These are phyloP conservation scores for Penicillium canescens DNA, from an alignment of 495 filamentous ascomycete genomes.

Conservation along the genomic window DNA sequence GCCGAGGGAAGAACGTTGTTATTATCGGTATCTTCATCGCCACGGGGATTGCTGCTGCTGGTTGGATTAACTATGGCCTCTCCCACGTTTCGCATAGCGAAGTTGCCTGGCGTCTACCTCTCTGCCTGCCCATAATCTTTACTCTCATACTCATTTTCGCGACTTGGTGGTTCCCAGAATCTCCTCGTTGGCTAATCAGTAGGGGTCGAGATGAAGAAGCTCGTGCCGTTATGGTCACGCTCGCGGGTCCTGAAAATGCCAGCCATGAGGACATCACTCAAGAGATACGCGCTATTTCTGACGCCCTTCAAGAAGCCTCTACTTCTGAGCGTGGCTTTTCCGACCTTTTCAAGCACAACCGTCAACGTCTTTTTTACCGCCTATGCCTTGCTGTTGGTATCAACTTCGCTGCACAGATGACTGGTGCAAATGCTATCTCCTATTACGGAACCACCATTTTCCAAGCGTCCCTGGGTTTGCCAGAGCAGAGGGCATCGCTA, in stretches of 20 bases:
- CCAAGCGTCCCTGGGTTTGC: conserved; percentile 14
- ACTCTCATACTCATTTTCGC: background rate
- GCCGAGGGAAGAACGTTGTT: background rate
- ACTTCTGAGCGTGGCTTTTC: too few species aligned
- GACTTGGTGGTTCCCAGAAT: background rate
- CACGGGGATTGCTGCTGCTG: background rate
- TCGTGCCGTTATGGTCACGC: too few species aligned
- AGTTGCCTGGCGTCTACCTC: conserved; percentile 47
- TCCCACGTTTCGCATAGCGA: conserved; percentile 31
- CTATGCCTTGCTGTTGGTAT: conserved; percentile 25
- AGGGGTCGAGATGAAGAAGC: background rate
- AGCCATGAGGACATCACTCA: conserved; percentile 31
- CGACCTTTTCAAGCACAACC: conserved; percentile 10
- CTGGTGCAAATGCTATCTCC: conserved; percentile 22
- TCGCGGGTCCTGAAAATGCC: conserved; percentile 10
- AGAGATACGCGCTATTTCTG: conserved; percentile 17
- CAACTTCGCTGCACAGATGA: conserved; percentile 35
- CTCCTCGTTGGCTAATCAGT: background rate
- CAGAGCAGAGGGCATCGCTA: conserved; percentile 9
- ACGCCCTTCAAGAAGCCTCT: conserved; percentile 1
- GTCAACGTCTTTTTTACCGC: conserved; percentile 15
- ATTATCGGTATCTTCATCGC: background rate
- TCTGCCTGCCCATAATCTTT: conserved; percentile 18
- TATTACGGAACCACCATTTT: conserved; percentile 23
- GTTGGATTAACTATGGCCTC: conserved; percentile 42